These are phyloP conservation scores for Pseudogymnoascus sp. DNA, from an alignment of 2,329 filamentous ascomycete species.

Conservation along the genomic window DNA sequence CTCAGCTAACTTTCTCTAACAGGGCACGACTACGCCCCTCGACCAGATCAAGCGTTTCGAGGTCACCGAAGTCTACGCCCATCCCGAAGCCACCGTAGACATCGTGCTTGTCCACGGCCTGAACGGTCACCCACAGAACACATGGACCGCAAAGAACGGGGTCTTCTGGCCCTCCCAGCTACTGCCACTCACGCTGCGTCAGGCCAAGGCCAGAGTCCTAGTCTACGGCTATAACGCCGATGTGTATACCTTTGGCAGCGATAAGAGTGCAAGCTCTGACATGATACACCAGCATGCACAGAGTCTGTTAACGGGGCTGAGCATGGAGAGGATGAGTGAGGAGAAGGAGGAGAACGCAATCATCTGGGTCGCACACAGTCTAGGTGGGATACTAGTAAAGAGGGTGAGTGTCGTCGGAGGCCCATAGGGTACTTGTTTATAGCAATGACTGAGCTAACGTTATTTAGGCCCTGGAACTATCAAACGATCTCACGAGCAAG, in stretches of 20 bases:
- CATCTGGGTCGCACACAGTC: slow-evolving; percentile 68
- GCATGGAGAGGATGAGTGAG: slow-evolving; percentile 54
- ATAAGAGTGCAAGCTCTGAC: slow-evolving; percentile 55
- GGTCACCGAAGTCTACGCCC: slow-evolving; percentile 51
- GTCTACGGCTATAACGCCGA: slow-evolving; percentile 73
- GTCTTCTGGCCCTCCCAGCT: slow-evolving; percentile 66
- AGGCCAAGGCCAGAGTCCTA: slow-evolving; percentile 54
- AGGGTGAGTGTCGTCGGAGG: slow-evolving; percentile 27
- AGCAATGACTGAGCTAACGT: not conserved
- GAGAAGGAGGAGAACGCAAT: slow-evolving; percentile 56
- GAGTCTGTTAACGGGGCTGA: slow-evolving; percentile 56
- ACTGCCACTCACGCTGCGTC: slow-evolving; percentile 52
- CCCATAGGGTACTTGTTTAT: too few relatives aligned
- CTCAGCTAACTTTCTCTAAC: slow-evolving; percentile 1
- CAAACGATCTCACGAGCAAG: slow-evolving; percentile 51
- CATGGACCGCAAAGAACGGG: slow-evolving; percentile 51
- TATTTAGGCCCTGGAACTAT: slow-evolving; percentile 52
- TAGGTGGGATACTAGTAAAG: slow-evolving; percentile 68
- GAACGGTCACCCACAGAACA: slow-evolving; percentile 58
- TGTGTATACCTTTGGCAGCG: slow-evolving; percentile 39
- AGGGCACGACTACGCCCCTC: slow-evolving; percentile 43
- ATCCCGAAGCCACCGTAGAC: slow-evolving; percentile 53
- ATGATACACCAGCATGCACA: slow-evolving; percentile 66
- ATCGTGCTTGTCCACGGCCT: slow-evolving; percentile 66
- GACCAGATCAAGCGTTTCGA: slow-evolving; percentile 47